Evolutionary conservation across 768 basidiomycete genomes (phyloP).

Genomic region (Sarcodon sp.): DNA sequence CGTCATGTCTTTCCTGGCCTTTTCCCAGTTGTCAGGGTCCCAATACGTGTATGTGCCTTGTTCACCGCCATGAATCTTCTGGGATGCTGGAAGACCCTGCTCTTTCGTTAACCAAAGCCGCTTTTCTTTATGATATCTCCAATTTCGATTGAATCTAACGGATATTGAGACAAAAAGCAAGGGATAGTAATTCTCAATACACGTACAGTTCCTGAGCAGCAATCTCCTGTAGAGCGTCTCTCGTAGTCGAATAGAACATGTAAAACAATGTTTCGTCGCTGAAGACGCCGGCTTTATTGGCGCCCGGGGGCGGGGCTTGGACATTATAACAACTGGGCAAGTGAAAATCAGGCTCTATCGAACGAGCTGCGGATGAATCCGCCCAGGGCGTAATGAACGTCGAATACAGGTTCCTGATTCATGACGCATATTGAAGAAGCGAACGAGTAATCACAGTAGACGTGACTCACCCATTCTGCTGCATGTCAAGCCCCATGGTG

Average conservation of each 20-base stretch:
- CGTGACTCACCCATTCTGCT: constrained; percentile 58
- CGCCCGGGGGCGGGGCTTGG: constrained; percentile 74
- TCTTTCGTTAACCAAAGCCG: constrained; percentile 84
- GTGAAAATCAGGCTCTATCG: constrained; percentile 86
- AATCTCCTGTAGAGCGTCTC: constrained; percentile 87
- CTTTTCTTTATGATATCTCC: constrained; percentile 92
- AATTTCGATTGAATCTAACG: constrained; percentile 80
- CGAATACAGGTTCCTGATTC: constrained; percentile 67
- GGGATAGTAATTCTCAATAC: constrained; percentile 6
- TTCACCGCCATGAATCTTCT: constrained; percentile 72
- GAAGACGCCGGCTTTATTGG: constrained; percentile 70
- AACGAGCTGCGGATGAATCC: constrained; percentile 74
- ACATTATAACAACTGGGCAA: constrained; percentile 90
- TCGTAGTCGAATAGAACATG: constrained; percentile 93
- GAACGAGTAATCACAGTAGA: not conserved
- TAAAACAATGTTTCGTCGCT: constrained; percentile 96
- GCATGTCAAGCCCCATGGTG: constrained; percentile 86
- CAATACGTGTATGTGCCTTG: constrained; percentile 86
- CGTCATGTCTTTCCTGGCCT: constrained; percentile 67
- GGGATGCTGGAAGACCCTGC: constrained; percentile 59
- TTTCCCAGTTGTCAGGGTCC: constrained; percentile 71
- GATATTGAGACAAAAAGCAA: constrained; percentile 4
- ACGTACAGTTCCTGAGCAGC: constrained; percentile 93
- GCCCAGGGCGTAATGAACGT: constrained; percentile 97
- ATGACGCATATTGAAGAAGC: constrained; percentile 2